Base-by-base conservation (phyloP, 2,329 filamentous ascomycete genomes). In the Aspergillus versicolor region DNA sequence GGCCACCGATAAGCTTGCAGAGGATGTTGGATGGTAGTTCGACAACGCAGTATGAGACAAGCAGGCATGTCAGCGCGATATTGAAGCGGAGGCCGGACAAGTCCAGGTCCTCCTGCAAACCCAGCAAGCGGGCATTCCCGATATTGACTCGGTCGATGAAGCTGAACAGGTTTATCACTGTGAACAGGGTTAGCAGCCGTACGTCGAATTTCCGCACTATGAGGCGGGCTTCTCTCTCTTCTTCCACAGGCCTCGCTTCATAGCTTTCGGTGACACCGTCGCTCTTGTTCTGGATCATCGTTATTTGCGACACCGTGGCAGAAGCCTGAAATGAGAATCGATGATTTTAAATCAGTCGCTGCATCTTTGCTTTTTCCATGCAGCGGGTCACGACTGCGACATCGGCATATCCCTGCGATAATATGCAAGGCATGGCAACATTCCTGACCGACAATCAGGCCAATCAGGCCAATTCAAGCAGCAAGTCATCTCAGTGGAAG, bases 61-160 rank as follows among this genome's bases (percentile, higher is more conserved):
- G 47, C 3, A 49, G 38, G 12, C 44, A 48, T 11, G 47, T 60
- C 44, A 57, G 21, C 4, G 72, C 66, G 38, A 70, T 66, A 53
- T 74, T 76, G 65, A 73, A 77, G 47, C 71, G 61, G 13, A 61
- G 51, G 9, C 65, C 64, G 2, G 61, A 52, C 19, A 72, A 62
- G 1, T 66, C 41, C 17, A 73, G 65, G 30, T 70, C 66, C 9
- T 62, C 54, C 17, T 58, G 43, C 30, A 71, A 50, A 9, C 65
- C 65, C 19, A 64, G 67, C 15, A 74, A 67, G 27, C 69, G 70
- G 15, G 73, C 73, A 60, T 75, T 75, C 30, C 74, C 73, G 42
- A 75, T 73, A 49, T 76, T 76, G 19, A 65, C 66, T 40, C 73
- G 53, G 37, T 67, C 63, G 21, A 66, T 54, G 48, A 65, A 65